Conservation (phyloP, 2,329 filamentous ascomycete genomes). For the Stemphylium lycopersici region DNA sequence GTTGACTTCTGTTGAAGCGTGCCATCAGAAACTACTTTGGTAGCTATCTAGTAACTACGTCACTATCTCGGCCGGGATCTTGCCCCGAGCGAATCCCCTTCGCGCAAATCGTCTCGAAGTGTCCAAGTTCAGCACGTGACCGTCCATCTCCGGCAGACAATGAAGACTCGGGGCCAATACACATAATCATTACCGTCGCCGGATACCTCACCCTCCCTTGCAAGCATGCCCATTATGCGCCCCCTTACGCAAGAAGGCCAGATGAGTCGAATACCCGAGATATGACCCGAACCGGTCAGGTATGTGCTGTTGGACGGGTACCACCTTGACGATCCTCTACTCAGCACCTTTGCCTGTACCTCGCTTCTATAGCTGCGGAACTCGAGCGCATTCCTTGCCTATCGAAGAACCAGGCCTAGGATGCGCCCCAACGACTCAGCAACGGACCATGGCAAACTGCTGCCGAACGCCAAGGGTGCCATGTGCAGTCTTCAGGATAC, state of each 20-base stretch:
- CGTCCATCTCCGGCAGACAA: neutral
- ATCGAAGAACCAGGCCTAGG: neutral
- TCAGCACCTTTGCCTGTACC: neutral
- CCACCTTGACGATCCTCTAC: neutral
- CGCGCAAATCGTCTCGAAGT: conserved; percentile 16
- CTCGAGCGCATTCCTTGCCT: neutral
- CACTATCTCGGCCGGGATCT: conserved; percentile 4
- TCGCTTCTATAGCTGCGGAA: neutral
- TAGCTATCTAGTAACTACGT: neutral
- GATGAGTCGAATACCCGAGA: conserved; percentile 2
- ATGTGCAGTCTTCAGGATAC: conserved; percentile 4
- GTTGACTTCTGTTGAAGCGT: no score
- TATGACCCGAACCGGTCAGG: neutral
- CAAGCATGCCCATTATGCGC: neutral
- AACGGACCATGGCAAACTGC: conserved; percentile 6
- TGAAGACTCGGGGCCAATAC: no score
- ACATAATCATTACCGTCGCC: neutral
- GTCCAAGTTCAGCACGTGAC: neutral
- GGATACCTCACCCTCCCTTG: neutral
- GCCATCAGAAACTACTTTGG: neutral
- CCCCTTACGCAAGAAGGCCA: neutral
- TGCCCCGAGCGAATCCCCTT: conserved; percentile 6
- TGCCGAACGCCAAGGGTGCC: neutral
- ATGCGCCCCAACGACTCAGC: conserved; percentile 20
- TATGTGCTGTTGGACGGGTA: neutral